Conservation (phyloP, 495 filamentous ascomycete species). For the Viridothelium virens region DNA sequence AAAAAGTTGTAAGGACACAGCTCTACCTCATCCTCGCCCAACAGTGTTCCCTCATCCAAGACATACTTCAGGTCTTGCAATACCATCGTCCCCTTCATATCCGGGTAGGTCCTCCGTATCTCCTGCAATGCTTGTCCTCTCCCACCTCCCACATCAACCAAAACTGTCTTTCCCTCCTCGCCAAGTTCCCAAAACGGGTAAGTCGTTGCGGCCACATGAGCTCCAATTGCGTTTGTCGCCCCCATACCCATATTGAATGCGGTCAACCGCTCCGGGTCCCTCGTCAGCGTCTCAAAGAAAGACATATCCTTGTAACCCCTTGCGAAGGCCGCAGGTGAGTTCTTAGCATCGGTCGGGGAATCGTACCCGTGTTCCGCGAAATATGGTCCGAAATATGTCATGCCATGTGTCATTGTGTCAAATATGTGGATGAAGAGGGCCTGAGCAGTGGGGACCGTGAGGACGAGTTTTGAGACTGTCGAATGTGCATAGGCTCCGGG, state of each 20-base stretch:
- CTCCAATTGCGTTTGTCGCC: not conserved
- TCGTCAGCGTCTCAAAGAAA: slow-evolving; percentile 14
- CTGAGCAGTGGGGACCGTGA: not conserved
- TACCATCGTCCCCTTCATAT: slow-evolving; percentile 10
- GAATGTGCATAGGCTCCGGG: slow-evolving; percentile 11
- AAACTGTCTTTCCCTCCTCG: slow-evolving; percentile 8
- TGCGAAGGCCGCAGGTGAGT: slow-evolving; percentile 16
- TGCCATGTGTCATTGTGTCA: slow-evolving; percentile 5
- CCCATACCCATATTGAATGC: slow-evolving; percentile 14
- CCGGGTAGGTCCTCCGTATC: slow-evolving; percentile 11
- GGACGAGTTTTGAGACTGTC: not conserved
- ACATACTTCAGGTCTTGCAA: slow-evolving; percentile 17
- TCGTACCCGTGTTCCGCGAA: slow-evolving; percentile 12
- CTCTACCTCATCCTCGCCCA: slow-evolving; percentile 10
- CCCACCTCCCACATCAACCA: slow-evolving; percentile 21
- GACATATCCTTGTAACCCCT: slow-evolving; percentile 14
- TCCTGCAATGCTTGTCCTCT: slow-evolving; percentile 16
- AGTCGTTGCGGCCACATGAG: not conserved
- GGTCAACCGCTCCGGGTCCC: not conserved
- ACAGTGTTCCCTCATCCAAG: slow-evolving; percentile 8
- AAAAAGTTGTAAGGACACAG: slow-evolving; percentile 16
- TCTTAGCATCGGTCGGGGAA: slow-evolving; percentile 13
- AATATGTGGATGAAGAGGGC: slow-evolving; percentile 10
- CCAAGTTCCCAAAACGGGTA: slow-evolving; percentile 16
- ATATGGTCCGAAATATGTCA: slow-evolving; percentile 10